Conservation (phyloP, 1,284 basidiomycete genomes). For the Leccinum glutinopallens region DNA sequence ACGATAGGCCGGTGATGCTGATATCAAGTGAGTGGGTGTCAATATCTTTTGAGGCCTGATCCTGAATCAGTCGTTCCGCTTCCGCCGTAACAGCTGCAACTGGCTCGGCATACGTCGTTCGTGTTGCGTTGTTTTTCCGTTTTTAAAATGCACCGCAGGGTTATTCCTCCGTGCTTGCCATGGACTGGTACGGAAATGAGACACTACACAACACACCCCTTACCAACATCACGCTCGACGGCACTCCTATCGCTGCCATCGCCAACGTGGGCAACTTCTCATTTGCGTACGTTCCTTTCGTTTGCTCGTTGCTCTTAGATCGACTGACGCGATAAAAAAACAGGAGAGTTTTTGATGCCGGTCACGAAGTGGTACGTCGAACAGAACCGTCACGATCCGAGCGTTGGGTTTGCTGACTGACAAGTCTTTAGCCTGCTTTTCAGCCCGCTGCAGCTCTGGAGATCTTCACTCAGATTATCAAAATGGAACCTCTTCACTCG, state of each 20-base stretch:
- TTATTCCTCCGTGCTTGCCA: conserved; percentile 54
- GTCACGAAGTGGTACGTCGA: too few species aligned
- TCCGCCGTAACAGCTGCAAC: conserved; percentile 49
- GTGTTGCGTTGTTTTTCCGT: too few species aligned
- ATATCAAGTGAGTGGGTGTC: conserved; percentile 52
- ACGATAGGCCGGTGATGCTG: conserved; percentile 60
- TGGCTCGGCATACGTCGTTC: conserved; percentile 51
- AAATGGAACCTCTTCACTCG: conserved; percentile 55
- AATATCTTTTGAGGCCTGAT: not conserved
- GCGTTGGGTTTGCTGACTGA: too few species aligned
- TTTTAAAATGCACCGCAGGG: conserved; percentile 22
- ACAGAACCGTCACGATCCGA: too few species aligned
- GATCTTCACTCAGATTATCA: conserved; percentile 58
- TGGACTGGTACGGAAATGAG: conserved; percentile 63
- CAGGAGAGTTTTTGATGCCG: too few species aligned
- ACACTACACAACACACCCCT: conserved; percentile 51
- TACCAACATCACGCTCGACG: conserved; percentile 59
- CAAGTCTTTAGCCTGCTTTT: conserved; percentile 50
- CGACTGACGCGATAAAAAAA: too few species aligned
- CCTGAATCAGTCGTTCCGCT: conserved; percentile 8
- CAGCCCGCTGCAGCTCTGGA: conserved; percentile 56
- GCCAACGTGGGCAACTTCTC: conserved; percentile 65
- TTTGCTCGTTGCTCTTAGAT: too few species aligned
- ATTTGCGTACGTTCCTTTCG: conserved; percentile 50
- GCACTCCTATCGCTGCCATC: conserved; percentile 53